A percentile compares a stretch with the other conserved stretches of the same genome.
Conservation (phyloP, 495 filamentous ascomycete species). For the Penicillium diatomitis region DNA sequence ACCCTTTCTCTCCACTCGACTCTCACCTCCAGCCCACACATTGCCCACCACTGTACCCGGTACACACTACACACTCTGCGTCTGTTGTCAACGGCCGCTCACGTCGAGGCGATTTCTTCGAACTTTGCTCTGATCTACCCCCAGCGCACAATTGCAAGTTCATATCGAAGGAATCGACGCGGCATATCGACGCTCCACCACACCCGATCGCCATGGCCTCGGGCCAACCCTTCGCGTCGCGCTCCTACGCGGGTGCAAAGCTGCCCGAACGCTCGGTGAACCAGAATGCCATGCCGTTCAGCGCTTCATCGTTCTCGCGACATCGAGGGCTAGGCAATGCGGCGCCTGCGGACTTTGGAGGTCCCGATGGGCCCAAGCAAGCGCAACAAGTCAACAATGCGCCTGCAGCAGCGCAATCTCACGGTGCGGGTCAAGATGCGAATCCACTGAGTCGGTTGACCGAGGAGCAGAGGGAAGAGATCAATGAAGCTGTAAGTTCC, state of each 20-base stretch:
- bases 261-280: conserved; percentile 41
- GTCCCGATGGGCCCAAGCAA: conserved; percentile 21
- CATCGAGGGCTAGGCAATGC: conserved; percentile 24
- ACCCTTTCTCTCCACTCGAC: conserved; percentile 1
- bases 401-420: conserved; percentile 25
- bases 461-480: conserved; percentile 83
- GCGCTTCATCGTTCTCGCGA: conserved; percentile 38
- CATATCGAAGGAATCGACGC: not conserved
- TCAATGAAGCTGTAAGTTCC: conserved; percentile 69
- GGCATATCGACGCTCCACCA: not conserved
- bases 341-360: conserved; percentile 20
- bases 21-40: conserved; percentile 5
- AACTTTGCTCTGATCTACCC: too few species aligned
- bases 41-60: too few species aligned
- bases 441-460: conserved; percentile 49
- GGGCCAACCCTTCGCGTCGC: conserved; percentile 40
- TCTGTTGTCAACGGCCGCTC: too few species aligned
- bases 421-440: conserved; percentile 32
- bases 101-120: not conserved
- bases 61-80: too few species aligned
- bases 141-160: not conserved
- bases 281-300: conserved; percentile 36
- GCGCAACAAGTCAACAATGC: conserved; percentile 19
- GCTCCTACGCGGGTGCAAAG: conserved; percentile 39
- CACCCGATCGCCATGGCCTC: conserved; percentile 17